These are phyloP conservation scores for Entonaema liquescens DNA, from an alignment of 495 filamentous ascomycete genomes.

Conservation along the genomic window DNA sequence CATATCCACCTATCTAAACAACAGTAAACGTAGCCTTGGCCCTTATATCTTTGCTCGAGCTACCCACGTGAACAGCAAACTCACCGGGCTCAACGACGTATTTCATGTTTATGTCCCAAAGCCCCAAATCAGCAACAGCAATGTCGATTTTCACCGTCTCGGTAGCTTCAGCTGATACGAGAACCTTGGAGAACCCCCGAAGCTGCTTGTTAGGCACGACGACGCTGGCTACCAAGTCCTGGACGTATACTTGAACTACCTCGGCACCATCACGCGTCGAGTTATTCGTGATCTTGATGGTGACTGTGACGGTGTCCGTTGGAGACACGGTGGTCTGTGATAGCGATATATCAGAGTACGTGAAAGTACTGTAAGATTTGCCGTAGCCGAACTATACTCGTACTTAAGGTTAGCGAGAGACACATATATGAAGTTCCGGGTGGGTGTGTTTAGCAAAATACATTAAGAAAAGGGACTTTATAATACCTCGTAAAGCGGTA, in stretches of 20 bases:
- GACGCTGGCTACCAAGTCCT: slow-evolving; percentile 67
- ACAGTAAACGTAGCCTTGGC: slow-evolving; percentile 65
- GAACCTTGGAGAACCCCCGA: slow-evolving; percentile 75
- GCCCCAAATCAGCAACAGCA: slow-evolving; percentile 59
- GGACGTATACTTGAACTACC: slow-evolving; percentile 74
- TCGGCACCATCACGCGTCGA: slow-evolving; percentile 66
- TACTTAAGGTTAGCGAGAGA: not conserved
- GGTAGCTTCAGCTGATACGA: slow-evolving; percentile 66
- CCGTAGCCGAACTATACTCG: slow-evolving; percentile 67
- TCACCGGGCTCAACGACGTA: slow-evolving; percentile 75
- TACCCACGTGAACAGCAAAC: slow-evolving; percentile 67
- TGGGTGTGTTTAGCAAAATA: too few relatives aligned
- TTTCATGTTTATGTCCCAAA: slow-evolving; percentile 70
- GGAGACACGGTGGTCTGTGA: slow-evolving; percentile 56
- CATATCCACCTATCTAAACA: not conserved
- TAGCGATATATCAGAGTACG: slow-evolving; percentile 59
- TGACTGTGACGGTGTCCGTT: slow-evolving; percentile 60
- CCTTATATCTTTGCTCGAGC: slow-evolving; percentile 63
- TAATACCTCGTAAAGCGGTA: slow-evolving; percentile 62
- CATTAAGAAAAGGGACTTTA: too few relatives aligned
- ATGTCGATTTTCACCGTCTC: slow-evolving; percentile 64
- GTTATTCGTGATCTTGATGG: slow-evolving; percentile 65
- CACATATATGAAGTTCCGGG: too few relatives aligned
- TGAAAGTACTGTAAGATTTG: slow-evolving; percentile 70
- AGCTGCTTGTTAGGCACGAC: slow-evolving; percentile 71